Conservation (phyloP, 352 stramenopile species). For the Globisporangium nagaii region DNA sequence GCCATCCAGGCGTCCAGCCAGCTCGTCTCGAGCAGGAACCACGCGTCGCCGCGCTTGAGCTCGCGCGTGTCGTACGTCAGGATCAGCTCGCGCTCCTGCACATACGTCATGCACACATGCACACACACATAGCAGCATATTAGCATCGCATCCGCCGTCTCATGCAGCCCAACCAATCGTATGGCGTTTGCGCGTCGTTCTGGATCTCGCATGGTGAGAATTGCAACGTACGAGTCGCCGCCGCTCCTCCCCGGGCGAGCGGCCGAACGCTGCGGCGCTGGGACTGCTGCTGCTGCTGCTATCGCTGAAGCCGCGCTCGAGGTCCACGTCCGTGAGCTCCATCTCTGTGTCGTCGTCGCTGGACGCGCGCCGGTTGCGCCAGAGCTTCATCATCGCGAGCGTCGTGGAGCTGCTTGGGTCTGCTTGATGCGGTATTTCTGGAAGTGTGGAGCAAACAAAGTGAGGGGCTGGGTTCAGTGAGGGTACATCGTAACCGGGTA, state of each 20-base stretch:
- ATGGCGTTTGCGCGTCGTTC: neutral
- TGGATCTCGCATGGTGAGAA: too few relatives aligned
- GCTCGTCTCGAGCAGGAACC: constrained; percentile 70
- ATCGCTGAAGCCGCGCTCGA: constrained; percentile 10
- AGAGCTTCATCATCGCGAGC: constrained; percentile 22
- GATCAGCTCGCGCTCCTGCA: constrained; percentile 58
- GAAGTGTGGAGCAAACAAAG: too few relatives aligned
- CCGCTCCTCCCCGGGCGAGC: constrained; percentile 18
- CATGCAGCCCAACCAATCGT: too few relatives aligned
- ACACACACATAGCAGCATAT: neutral
- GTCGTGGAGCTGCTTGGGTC: too few relatives aligned
- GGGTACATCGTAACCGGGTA: too few relatives aligned
- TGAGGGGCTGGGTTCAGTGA: too few relatives aligned
- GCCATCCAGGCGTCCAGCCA: constrained; percentile 82
- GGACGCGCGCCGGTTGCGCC: constrained; percentile 13
- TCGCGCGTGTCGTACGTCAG: constrained; percentile 61
- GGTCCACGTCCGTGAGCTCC: constrained; percentile 15
- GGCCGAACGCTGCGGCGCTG: constrained; percentile 12
- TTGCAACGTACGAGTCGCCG: constrained; percentile 21
- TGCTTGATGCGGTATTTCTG: constrained; percentile 5
- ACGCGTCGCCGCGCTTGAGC: constrained; percentile 62
- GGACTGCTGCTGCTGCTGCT: constrained; percentile 4
- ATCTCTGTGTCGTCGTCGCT: constrained; percentile 19
- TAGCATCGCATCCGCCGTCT: neutral
- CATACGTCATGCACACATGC: neutral